These are phyloP conservation scores for Coniophora puteana DNA, from an alignment of 1,284 basidiomycete species.

Conservation along the genomic window DNA sequence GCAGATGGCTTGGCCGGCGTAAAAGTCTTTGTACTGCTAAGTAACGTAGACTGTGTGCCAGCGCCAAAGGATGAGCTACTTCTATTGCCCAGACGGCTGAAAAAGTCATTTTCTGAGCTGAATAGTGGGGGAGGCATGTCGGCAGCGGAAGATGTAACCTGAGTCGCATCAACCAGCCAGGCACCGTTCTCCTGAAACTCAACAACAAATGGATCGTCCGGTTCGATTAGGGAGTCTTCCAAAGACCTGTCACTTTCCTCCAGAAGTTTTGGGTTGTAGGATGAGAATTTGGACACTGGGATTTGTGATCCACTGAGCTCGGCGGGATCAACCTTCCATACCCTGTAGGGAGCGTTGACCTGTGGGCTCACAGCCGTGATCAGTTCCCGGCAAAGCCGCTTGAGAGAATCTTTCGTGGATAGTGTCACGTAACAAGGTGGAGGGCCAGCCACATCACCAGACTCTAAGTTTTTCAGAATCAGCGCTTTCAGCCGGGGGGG, in stretches of 20 bases:
- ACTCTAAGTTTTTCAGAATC: conserved; percentile 32
- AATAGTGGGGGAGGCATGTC: conserved; percentile 47
- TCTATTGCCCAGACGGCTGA: conserved; percentile 40
- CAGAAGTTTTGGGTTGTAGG: conserved; percentile 35
- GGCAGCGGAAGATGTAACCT: conserved; percentile 8
- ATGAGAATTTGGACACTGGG: conserved; percentile 34
- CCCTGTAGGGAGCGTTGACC: conserved; percentile 39
- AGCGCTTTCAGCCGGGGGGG: conserved; percentile 71
- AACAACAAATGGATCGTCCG: conserved; percentile 61
- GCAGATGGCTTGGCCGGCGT: no score
- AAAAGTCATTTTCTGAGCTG: conserved; percentile 53
- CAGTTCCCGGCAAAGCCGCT: conserved; percentile 36
- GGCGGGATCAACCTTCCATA: conserved; percentile 54
- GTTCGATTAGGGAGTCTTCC: conserved; percentile 55
- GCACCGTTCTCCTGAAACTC: conserved; percentile 51
- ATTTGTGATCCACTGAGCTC: conserved; percentile 36
- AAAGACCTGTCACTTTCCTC: conserved; percentile 40
- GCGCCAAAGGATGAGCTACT: no score
- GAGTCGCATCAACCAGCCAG: conserved; percentile 44
- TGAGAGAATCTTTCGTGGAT: conserved; percentile 49
- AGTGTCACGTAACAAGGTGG: conserved; percentile 37
- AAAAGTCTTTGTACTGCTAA: no score
- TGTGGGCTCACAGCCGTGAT: conserved; percentile 31
- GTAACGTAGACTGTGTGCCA: conserved; percentile 22
- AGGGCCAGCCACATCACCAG: conserved; percentile 19